phyloP scores from a whole-genome alignment of 768 basidiomycete genomes.

The Dioszegia aurantiaca region DNA sequence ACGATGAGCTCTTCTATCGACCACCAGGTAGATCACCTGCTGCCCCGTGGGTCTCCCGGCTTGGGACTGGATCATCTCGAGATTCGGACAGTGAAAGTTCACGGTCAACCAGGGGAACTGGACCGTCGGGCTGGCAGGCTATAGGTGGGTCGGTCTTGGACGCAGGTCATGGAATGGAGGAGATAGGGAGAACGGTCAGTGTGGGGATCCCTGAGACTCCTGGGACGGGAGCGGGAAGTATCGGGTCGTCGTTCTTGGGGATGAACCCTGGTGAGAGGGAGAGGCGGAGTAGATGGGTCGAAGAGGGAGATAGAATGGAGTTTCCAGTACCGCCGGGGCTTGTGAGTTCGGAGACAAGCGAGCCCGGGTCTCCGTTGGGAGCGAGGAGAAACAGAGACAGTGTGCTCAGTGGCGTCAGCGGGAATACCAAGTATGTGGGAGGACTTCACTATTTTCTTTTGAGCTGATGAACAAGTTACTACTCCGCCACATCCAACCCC shows the following conservation, averaged over 20 bases:
- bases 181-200: background rate
- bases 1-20: constrained; percentile 12
- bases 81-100: too few species aligned
- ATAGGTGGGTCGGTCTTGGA: too few species aligned
- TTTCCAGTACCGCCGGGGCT: constrained; percentile 12
- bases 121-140: too few species aligned
- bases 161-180: too few species aligned
- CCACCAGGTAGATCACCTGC: background rate
- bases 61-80: too few species aligned
- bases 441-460: too few species aligned
- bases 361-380: too few species aligned
- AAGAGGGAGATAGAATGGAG: constrained; percentile 14
- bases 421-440: constrained; percentile 11
- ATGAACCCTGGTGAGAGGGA: background rate
- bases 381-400: constrained; percentile 5
- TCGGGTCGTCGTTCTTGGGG: background rate
- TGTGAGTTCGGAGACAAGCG: too few species aligned
- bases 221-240: constrained; percentile 2
- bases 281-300: constrained; percentile 8
- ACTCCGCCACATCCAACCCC: constrained; percentile 6
- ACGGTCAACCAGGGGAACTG: too few species aligned
- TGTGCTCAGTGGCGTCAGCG: background rate
- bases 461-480: background rate
- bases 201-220: constrained; percentile 15
- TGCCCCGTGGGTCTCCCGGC: too few species aligned